phyloP scores from a whole-genome alignment of 148 eudicot genomes.

The Cornus florida region DNA sequence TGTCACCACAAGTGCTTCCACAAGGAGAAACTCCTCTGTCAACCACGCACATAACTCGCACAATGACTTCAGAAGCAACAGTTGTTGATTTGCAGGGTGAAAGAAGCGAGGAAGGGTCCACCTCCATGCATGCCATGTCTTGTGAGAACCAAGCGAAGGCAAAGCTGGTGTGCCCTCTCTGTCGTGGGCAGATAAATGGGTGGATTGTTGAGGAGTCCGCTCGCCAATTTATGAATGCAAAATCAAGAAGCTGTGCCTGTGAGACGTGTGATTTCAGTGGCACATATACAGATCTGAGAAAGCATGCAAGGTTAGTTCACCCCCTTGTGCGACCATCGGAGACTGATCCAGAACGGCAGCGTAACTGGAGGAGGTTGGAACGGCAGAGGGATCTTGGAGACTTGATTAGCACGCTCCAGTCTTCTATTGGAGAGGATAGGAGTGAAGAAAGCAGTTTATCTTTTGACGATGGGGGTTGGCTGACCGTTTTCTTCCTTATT shows the following conservation, averaged over 20 bases:
- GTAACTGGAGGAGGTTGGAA: constrained; percentile 82
- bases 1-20: constrained; percentile 8
- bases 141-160: constrained; percentile 33
- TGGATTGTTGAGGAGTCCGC: constrained; percentile 85
- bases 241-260: constrained; percentile 73
- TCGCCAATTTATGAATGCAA: constrained; percentile 74
- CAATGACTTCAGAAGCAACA: constrained; percentile 24
- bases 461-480: constrained; percentile 60
- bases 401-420: constrained; percentile 71
- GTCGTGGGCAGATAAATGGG: constrained; percentile 74
- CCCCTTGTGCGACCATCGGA: constrained; percentile 76
- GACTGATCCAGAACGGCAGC: constrained; percentile 79
- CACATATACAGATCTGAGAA: constrained; percentile 67
- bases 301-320: constrained; percentile 81
- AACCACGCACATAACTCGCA: constrained; percentile 16
- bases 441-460: constrained; percentile 45
- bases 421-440: constrained; percentile 58
- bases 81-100: constrained; percentile 30
- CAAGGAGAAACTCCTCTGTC: constrained; percentile 25
- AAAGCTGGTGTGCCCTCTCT: constrained; percentile 80
- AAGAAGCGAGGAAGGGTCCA: constrained; percentile 34
- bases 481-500: constrained; percentile 61
- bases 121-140: constrained; percentile 28
- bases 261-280: constrained; percentile 87
- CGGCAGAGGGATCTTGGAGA: constrained; percentile 82